phyloP scores from a whole-genome alignment of 2,329 filamentous ascomycete species.

The Monosporascus sp. region DNA sequence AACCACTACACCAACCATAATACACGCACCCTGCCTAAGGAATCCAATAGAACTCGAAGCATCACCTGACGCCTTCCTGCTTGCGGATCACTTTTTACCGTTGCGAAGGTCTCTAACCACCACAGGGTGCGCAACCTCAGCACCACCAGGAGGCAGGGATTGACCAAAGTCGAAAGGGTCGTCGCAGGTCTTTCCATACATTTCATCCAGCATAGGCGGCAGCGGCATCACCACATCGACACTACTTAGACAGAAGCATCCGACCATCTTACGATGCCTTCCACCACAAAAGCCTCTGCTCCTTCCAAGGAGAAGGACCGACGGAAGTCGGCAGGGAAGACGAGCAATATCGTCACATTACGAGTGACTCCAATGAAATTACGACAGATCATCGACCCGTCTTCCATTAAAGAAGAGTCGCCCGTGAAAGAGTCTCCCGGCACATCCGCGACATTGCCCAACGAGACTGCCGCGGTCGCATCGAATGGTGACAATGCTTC shows the following conservation, averaged over 20 bases:
- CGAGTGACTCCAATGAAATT: conserved; percentile 47
- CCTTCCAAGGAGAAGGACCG: conserved; percentile 40
- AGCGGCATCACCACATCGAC: background rate
- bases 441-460: conserved; percentile 34
- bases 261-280: conserved; percentile 27
- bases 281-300: conserved; percentile 29
- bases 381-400: conserved; percentile 43
- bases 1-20: too few relatives aligned
- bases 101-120: too few relatives aligned
- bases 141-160: background rate
- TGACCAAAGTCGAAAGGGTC: background rate
- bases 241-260: conserved; percentile 1
- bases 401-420: conserved; percentile 39
- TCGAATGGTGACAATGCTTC: conserved; percentile 52
- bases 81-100: too few relatives aligned
- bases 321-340: conserved; percentile 35
- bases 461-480: conserved; percentile 29
- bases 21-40: too few relatives aligned
- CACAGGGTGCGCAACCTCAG: background rate
- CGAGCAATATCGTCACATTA: conserved; percentile 44
- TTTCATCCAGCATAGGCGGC: conserved; percentile 2
- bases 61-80: too few relatives aligned
- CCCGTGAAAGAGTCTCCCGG: conserved; percentile 44
- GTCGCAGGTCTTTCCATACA: conserved; percentile 1
- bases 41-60: too few relatives aligned